phyloP scores from a whole-genome alignment of 352 stramenopile genomes.

The Plasmopara muralis region DNA sequence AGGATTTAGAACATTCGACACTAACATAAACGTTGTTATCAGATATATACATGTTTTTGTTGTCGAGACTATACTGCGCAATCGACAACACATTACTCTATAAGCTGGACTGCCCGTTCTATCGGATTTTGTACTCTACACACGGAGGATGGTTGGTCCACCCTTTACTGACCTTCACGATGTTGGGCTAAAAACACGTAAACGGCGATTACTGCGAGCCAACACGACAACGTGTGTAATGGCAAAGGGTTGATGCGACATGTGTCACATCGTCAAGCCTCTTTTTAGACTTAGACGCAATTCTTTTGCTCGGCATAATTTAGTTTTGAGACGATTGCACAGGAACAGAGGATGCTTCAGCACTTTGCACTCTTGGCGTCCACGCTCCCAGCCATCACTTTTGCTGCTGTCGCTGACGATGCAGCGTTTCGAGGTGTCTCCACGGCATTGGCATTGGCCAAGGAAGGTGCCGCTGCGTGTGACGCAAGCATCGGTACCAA shows the following conservation, averaged over 20 bases:
- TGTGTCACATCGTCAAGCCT: slow-evolving; percentile 13
- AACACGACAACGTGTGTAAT: slow-evolving; percentile 16
- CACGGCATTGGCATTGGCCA: slow-evolving; percentile 35
- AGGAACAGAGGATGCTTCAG: slow-evolving; percentile 16
- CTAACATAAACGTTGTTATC: too few relatives aligned
- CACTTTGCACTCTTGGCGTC: slow-evolving; percentile 10
- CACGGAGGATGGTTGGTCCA: neutral
- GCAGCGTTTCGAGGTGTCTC: slow-evolving; percentile 36
- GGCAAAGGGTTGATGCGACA: neutral
- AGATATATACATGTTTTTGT: too few relatives aligned
- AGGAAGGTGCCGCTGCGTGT: slow-evolving; percentile 19
- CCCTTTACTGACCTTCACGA: neutral
- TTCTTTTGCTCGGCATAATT: slow-evolving; percentile 10
- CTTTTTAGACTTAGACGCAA: slow-evolving; percentile 5
- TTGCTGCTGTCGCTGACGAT: slow-evolving; percentile 12
- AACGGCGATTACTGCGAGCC: slow-evolving; percentile 17
- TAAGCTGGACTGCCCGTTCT: too few relatives aligned
- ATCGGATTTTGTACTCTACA: too few relatives aligned
- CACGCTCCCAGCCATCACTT: slow-evolving; percentile 9
- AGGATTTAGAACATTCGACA: too few relatives aligned
- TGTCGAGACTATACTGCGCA: too few relatives aligned
- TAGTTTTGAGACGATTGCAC: slow-evolving; percentile 3
- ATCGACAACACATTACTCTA: too few relatives aligned
- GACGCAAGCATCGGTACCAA: slow-evolving; percentile 39
- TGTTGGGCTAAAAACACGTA: slow-evolving; percentile 10